Percentiles rank a stretch among this genome's conserved stretches.
These are phyloP conservation scores for Naganishia antarctica DNA, from an alignment of 768 basidiomycete species.

Conservation along the genomic window DNA sequence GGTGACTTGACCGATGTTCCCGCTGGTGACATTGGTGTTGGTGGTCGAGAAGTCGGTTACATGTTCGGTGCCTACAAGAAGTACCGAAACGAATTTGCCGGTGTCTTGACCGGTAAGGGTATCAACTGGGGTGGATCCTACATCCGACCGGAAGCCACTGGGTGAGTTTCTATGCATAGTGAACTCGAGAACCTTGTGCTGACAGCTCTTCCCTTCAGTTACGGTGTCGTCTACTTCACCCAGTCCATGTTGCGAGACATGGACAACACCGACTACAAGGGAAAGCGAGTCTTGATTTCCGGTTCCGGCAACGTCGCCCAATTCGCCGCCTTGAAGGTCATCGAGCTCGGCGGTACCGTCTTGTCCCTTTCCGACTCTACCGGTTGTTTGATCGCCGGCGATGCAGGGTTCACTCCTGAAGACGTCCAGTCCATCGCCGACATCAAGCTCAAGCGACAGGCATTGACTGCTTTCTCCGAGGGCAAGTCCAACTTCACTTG, in stretches of 20 bases:
- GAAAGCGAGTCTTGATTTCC: conserved; percentile 52
- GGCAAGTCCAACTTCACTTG: conserved; percentile 52
- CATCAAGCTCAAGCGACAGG: conserved; percentile 47
- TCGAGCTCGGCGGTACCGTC: conserved; percentile 69
- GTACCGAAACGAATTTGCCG: conserved; percentile 64
- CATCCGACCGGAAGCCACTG: conserved; percentile 70
- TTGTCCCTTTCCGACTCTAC: conserved; percentile 70
- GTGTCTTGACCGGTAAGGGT: conserved; percentile 69
- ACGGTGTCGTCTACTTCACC: conserved; percentile 72
- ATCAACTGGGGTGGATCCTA: conserved; percentile 65
- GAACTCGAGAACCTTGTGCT: neutral
- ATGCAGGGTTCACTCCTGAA: conserved; percentile 59
- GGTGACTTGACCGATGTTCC: conserved; percentile 72
- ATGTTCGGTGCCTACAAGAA: conserved; percentile 75
- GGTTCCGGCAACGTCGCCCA: conserved; percentile 71
- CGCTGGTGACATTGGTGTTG: conserved; percentile 63
- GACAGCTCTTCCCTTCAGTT: conserved; percentile 36
- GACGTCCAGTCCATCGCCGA: conserved; percentile 53
- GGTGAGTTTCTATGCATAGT: conserved; percentile 34
- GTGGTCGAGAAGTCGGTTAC: conserved; percentile 69
- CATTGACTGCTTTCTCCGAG: conserved; percentile 44
- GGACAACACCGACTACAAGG: conserved; percentile 56
- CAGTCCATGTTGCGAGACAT: conserved; percentile 62
- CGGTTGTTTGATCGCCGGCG: conserved; percentile 60
- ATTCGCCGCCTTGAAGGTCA: conserved; percentile 69